Evolutionary conservation across 768 basidiomycete genomes (phyloP), one percentile per base, ranked within the genome.

Genomic region (Phlebiopsis flavidoalba): DNA sequence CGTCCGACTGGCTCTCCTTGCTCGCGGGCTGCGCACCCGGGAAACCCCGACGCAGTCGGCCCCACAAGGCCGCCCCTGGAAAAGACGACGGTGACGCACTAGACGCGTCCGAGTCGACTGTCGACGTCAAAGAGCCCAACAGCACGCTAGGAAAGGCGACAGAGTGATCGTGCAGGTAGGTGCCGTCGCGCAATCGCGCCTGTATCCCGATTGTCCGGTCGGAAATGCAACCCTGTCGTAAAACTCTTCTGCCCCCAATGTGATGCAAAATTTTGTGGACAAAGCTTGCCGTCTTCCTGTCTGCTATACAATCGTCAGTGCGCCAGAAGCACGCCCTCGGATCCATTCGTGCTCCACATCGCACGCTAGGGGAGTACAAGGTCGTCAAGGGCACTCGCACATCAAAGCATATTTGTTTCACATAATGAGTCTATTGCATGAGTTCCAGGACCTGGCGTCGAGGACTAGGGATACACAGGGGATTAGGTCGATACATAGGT

Each of bases 11-110:
- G 22, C 65, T 37, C 35, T 61, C 8, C 47, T 58, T 47, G 62
- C 64, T 14, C 63, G 64, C 46, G 26, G 43, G 19, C 60, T 64
- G 45, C 59, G 66, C 31, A 50, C 59, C 5, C 36, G 62, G 15
- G 68, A 67, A 26, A 55, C 26, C 17, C n/a, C n/a, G n/a, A n/a
- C 48, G 58, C 10, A 21, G 36, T 5, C 58, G 19, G 12, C 19
- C 33, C 10, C 31, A 17, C 15, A 17, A n/a, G 5, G n/a, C 24
- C 31, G 19, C 47, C n/a, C n/a, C n/a, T n/a, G 17, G n/a, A 4
- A 19, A 51, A 24, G 2, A 45, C 35, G 54, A 43, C 6, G 6
- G 48, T 19, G 15, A 49, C 12, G n/a, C 48, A 19, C 19, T 19
- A 5, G 40, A 45, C 19, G 54, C 40, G 19, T 21, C 54, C n/a